These are phyloP conservation scores for Metschnikowia peoriensis DNA, from an alignment of 805 yeast species.

Conservation along the genomic window DNA sequence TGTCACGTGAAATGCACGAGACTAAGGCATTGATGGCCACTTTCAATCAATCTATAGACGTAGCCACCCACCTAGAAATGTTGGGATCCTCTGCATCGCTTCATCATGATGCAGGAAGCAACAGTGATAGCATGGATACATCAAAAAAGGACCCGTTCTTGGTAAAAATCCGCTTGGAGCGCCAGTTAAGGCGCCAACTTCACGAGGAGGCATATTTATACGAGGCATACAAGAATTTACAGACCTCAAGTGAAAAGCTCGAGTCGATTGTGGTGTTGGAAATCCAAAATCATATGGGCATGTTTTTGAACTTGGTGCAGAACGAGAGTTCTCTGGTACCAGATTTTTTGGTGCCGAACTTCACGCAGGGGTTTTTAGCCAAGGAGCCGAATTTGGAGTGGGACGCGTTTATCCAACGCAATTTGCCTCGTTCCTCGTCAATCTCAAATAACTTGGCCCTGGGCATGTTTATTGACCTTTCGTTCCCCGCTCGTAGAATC, in stretches of 20 bases:
- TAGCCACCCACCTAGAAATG: slow-evolving; percentile 46
- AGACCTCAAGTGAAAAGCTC: slow-evolving; percentile 82
- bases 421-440: slow-evolving; percentile 41
- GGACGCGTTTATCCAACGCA: slow-evolving; percentile 76
- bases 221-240: slow-evolving; percentile 85
- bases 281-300: slow-evolving; percentile 75
- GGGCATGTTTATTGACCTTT: slow-evolving; percentile 41
- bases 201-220: slow-evolving; percentile 82
- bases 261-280: slow-evolving; percentile 84
- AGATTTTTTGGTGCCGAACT: slow-evolving; percentile 60
- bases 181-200: slow-evolving; percentile 73
- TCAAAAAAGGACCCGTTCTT: slow-evolving; percentile 80
- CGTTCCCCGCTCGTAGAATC: slow-evolving; percentile 36
- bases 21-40: slow-evolving; percentile 40
- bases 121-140: slow-evolving; percentile 12
- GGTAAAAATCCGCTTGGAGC: slow-evolving; percentile 66
- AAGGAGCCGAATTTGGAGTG: slow-evolving; percentile 84
- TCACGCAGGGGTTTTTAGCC: slow-evolving; percentile 56
- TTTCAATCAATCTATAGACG: slow-evolving; percentile 63
- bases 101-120: slow-evolving; percentile 9
- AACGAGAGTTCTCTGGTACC: slow-evolving; percentile 73
- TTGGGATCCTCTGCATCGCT: slow-evolving; percentile 15
- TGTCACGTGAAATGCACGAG: slow-evolving; percentile 54
- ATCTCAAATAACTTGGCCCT: slow-evolving; percentile 26
- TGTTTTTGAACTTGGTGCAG: slow-evolving; percentile 67